phyloP scores from a whole-genome alignment of 225 moss, liverwort and hornwort genomes.

The Sphagnum tenellum region DNA sequence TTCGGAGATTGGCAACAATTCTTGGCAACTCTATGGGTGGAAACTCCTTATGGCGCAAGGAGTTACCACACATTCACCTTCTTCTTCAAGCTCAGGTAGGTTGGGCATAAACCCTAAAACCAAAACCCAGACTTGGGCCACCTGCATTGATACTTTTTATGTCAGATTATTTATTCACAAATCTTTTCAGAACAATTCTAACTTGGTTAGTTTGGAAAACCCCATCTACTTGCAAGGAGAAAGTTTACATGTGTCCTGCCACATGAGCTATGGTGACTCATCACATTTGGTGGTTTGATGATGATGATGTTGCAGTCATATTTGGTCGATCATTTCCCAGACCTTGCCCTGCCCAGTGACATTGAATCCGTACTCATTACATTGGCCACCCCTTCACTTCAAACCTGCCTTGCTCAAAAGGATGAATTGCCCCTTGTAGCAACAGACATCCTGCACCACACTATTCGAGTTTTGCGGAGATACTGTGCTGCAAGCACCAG shows the following conservation, averaged over 20 bases:
- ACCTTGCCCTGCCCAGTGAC: slow-evolving; percentile 70
- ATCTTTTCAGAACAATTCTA: not conserved
- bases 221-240: not conserved
- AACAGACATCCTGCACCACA: slow-evolving; percentile 60
- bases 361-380: slow-evolving; percentile 59
- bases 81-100: slow-evolving; percentile 74
- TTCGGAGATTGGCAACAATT: slow-evolving; percentile 42
- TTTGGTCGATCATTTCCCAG: slow-evolving; percentile 71
- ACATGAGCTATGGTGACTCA: not conserved
- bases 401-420: slow-evolving; percentile 65
- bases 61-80: slow-evolving; percentile 58
- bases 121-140: not conserved
- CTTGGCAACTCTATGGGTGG: slow-evolving; percentile 33
- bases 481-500: slow-evolving; percentile 65
- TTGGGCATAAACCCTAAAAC: not conserved
- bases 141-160: too few relatives aligned
- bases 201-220: not conserved
- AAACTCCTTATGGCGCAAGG: slow-evolving; percentile 42
- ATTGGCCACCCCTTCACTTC: slow-evolving; percentile 74
- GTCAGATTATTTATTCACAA: not conserved
- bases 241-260: too few relatives aligned
- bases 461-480: slow-evolving; percentile 66
- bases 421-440: slow-evolving; percentile 54
- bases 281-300: not conserved
- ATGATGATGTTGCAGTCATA: slow-evolving; percentile 53